phyloP scores from a whole-genome alignment of 345 rosid genomes.

The Salix suchowensis region DNA sequence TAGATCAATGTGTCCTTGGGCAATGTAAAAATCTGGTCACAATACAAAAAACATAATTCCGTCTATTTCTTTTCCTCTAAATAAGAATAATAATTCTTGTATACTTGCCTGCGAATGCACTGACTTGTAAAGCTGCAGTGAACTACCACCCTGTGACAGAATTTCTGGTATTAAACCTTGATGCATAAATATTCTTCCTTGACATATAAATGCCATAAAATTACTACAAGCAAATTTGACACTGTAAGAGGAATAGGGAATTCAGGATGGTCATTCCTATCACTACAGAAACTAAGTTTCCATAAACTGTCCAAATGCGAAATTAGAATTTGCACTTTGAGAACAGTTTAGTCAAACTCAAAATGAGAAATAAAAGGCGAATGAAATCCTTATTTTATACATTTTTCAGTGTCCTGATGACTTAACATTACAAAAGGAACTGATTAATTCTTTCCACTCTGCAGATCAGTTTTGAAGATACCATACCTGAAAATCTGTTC shows the following conservation, averaged over 20 bases:
- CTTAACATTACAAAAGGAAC: not conserved
- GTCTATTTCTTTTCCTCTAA: not conserved
- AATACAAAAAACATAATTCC: slow-evolving; percentile 1
- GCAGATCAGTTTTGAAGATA: not conserved
- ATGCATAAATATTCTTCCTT: not conserved
- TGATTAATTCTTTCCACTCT: not conserved
- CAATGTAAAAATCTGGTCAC: slow-evolving; percentile 69
- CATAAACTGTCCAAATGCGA: no score
- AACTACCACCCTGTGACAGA: slow-evolving; percentile 70
- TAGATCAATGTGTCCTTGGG: slow-evolving; percentile 80
- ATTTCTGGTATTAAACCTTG: not conserved
- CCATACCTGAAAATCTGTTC: slow-evolving; percentile 93
- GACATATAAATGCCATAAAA: no score
- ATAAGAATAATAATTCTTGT: not conserved
- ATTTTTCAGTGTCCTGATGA: not conserved
- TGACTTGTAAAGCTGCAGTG: slow-evolving; percentile 74
- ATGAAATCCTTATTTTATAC: not conserved
- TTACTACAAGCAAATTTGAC: no score
- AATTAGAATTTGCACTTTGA: not conserved
- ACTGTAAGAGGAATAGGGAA: no score
- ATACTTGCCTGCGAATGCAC: slow-evolving; percentile 87
- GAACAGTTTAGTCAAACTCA: not conserved
- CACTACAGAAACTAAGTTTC: no score
- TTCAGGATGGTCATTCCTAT: no score
- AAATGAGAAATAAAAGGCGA: not conserved